phyloP scores from a whole-genome alignment of 257 asterid genomes.

The Solanum raphanifolium region DNA sequence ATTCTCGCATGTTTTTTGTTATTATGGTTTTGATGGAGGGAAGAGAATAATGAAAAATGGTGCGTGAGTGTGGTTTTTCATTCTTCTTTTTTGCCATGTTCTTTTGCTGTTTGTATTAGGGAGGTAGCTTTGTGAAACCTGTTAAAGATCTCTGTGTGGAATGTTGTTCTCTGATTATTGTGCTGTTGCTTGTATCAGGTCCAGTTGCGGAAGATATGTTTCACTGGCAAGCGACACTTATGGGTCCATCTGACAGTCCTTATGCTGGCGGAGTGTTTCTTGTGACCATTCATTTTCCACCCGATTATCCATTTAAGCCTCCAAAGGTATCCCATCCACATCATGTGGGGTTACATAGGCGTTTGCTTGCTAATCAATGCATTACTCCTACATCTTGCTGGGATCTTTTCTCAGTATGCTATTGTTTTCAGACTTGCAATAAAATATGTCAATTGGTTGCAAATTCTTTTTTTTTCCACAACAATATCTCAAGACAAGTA shows the following conservation, averaged over 20 bases:
- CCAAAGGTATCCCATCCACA: constrained; percentile 21
- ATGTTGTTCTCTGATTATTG: neutral
- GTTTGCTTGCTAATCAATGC: neutral
- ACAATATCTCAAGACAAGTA: neutral
- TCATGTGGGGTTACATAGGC: neutral
- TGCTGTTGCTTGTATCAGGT: constrained; percentile 8
- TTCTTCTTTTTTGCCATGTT: neutral
- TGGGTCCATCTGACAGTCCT: constrained; percentile 42
- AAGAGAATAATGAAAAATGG: neutral
- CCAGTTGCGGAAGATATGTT: constrained; percentile 42
- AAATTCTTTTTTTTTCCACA: neutral
- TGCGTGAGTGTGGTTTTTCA: neutral
- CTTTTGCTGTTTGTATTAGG: neutral
- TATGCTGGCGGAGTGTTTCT: constrained; percentile 39
- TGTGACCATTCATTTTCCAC: constrained; percentile 32
- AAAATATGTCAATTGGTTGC: neutral
- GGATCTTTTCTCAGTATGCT: neutral
- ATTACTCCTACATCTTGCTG: neutral
- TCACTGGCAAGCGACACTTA: constrained; percentile 36
- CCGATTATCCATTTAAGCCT: constrained; percentile 34
- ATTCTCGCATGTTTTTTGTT: neutral
- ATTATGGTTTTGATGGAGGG: neutral
- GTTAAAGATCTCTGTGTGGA: neutral
- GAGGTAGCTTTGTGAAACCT: neutral
- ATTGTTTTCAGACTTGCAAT: neutral